These are phyloP conservation scores for Ceratobasidium sp. DNA, from an alignment of 1,284 basidiomycete species.

Conservation along the genomic window DNA sequence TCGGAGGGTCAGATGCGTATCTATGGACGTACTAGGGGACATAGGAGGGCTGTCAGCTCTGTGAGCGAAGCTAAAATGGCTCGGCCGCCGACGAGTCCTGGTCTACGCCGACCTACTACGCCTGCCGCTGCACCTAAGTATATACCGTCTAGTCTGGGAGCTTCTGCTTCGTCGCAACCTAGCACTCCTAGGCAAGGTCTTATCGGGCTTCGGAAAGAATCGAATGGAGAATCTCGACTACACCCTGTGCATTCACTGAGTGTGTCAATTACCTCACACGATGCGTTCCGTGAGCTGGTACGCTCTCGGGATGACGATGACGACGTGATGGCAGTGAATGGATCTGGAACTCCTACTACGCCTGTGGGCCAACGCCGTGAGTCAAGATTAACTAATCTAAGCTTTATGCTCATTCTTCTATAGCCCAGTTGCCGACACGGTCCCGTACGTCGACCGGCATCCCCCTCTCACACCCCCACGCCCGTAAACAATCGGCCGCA, in stretches of 20 bases:
- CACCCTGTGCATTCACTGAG: slow-evolving; percentile 25
- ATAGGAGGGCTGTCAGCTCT: slow-evolving; percentile 36
- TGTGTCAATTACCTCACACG: slow-evolving; percentile 27
- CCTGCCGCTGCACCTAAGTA: slow-evolving; percentile 20
- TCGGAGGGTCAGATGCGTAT: slow-evolving; percentile 20
- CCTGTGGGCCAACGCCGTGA: slow-evolving; percentile 4
- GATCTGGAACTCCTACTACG: slow-evolving; percentile 21
- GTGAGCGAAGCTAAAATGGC: slow-evolving; percentile 43
- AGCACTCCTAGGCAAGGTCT: slow-evolving; percentile 27
- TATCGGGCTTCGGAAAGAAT: slow-evolving; percentile 1
- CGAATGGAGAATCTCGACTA: slow-evolving; percentile 18
- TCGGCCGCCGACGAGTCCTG: slow-evolving; percentile 39
- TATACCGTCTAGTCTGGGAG: slow-evolving; percentile 11
- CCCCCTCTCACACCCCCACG: slow-evolving; percentile 78
- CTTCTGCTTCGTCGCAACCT: background rate
- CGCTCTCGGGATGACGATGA: background rate
- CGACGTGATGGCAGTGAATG: slow-evolving; percentile 23
- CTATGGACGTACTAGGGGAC: slow-evolving; percentile 32
- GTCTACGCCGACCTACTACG: slow-evolving; percentile 25
- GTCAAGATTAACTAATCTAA: background rate
- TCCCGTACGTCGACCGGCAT: slow-evolving; percentile 61
- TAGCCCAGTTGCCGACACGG: slow-evolving; percentile 66
- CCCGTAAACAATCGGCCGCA: slow-evolving; percentile 74
- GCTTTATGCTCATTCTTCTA: background rate
- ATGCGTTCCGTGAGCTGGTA: slow-evolving; percentile 36